phyloP scores from a whole-genome alignment of 306 rosid species.

The Trifolium repens region DNA sequence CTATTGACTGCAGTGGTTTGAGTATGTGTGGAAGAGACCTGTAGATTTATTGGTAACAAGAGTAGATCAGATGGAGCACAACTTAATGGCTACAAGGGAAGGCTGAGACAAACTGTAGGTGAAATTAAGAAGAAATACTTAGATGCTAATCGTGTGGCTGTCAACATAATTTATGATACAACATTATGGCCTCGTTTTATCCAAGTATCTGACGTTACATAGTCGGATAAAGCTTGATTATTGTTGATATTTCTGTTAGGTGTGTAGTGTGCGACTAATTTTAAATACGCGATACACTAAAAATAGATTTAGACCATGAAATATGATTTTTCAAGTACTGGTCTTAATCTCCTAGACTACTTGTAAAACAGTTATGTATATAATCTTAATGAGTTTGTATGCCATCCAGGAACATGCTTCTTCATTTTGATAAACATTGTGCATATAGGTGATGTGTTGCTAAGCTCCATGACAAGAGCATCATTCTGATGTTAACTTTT shows the following conservation, averaged over 20 bases:
- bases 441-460: conserved; percentile 38
- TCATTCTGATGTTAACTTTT: conserved; percentile 23
- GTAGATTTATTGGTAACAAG: not conserved
- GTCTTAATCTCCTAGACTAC: conserved; percentile 8
- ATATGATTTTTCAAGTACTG: conserved; percentile 7
- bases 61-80: not conserved
- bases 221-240: not conserved
- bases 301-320: not conserved
- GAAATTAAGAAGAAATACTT: not conserved
- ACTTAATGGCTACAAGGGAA: not conserved
- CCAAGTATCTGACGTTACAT: not conserved
- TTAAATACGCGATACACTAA: conserved; percentile 4
- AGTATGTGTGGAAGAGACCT: not conserved
- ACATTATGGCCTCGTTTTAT: not conserved
- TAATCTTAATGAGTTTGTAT: not conserved
- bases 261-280: conserved; percentile 8
- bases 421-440: conserved; percentile 13
- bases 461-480: conserved; percentile 18
- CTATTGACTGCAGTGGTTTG: not conserved
- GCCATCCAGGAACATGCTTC: not conserved
- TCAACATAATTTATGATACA: not conserved
- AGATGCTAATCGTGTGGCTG: not conserved
- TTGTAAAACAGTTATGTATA: not conserved
- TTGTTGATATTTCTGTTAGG: conserved; percentile 1
- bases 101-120: not conserved